Conservation (phyloP, 225 moss, liverwort and hornwort genomes). For the Antitrichia curtipendula region DNA sequence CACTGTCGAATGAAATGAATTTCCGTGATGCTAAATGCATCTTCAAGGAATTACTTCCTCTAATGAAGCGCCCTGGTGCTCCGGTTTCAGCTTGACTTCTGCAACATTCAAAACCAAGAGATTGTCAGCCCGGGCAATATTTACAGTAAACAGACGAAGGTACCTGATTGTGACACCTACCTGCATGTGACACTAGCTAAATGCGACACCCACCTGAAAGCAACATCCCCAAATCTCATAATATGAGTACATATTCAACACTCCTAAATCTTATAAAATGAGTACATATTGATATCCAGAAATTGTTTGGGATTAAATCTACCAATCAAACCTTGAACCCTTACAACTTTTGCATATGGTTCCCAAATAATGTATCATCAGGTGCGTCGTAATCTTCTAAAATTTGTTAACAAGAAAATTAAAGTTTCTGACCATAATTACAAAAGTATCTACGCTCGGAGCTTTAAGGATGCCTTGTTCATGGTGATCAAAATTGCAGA, state of each 20-base stretch:
- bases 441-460: too few species aligned
- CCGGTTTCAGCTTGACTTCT: conserved; percentile 42
- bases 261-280: neutral
- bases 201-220: neutral
- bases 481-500: neutral
- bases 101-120: neutral
- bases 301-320: neutral
- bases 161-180: neutral
- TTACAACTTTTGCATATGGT: neutral
- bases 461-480: neutral
- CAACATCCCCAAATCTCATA: neutral
- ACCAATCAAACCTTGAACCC: neutral
- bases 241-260: neutral
- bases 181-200: neutral
- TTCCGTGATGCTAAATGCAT: neutral
- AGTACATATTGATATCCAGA: neutral
- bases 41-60: conserved; percentile 26
- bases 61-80: conserved; percentile 36
- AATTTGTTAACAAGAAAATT: neutral
- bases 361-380: neutral
- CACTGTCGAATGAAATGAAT: neutral
- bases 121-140: neutral
- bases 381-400: neutral
- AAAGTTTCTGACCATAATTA: neutral
- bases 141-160: neutral